Conservation (phyloP, 2,329 filamentous ascomycete genomes). For the Xylariaceae sp. region DNA sequence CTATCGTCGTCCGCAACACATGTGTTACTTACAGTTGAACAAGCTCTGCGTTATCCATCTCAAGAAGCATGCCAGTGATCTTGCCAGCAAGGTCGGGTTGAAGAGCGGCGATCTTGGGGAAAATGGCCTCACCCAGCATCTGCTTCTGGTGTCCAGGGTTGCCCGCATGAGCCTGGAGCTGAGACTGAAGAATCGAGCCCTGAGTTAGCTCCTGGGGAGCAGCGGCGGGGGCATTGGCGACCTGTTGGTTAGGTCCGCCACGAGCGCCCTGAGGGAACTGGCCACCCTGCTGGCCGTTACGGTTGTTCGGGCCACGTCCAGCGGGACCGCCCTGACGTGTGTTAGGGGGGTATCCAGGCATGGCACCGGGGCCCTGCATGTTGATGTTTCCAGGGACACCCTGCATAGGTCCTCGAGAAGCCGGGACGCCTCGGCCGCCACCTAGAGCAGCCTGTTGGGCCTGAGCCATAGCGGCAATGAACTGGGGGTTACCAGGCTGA, state of each 20-base stretch:
- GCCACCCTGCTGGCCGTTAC: slow-evolving; percentile 37
- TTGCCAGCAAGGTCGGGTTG: slow-evolving; percentile 96
- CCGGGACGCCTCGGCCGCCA: slow-evolving; percentile 58
- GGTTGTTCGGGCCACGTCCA: slow-evolving; percentile 41
- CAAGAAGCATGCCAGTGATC: slow-evolving; percentile 98
- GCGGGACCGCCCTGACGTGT: slow-evolving; percentile 37
- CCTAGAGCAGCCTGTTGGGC: slow-evolving; percentile 57
- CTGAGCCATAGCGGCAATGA: slow-evolving; percentile 78
- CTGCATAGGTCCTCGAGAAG: slow-evolving; percentile 67
- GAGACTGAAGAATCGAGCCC: slow-evolving; percentile 47
- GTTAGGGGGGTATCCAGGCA: slow-evolving; percentile 55
- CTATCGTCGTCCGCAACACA: not conserved
- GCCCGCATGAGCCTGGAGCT: slow-evolving; percentile 46
- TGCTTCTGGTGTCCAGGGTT: slow-evolving; percentile 87
- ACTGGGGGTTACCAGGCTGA: slow-evolving; percentile 74
- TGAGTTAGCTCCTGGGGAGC: slow-evolving; percentile 37
- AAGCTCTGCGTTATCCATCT: slow-evolving; percentile 97
- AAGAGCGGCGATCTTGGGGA: slow-evolving; percentile 94
- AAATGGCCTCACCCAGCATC: slow-evolving; percentile 94
- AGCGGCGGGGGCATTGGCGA: slow-evolving; percentile 33
- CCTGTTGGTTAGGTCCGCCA: slow-evolving; percentile 37
- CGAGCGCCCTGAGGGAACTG: slow-evolving; percentile 48
- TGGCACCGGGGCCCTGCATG: slow-evolving; percentile 42
- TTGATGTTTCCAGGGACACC: slow-evolving; percentile 69
- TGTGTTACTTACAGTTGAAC: slow-evolving; percentile 77